These are phyloP conservation scores for Acanthochlamys bracteata DNA, from an alignment of 106 monocot species.

Conservation along the genomic window DNA sequence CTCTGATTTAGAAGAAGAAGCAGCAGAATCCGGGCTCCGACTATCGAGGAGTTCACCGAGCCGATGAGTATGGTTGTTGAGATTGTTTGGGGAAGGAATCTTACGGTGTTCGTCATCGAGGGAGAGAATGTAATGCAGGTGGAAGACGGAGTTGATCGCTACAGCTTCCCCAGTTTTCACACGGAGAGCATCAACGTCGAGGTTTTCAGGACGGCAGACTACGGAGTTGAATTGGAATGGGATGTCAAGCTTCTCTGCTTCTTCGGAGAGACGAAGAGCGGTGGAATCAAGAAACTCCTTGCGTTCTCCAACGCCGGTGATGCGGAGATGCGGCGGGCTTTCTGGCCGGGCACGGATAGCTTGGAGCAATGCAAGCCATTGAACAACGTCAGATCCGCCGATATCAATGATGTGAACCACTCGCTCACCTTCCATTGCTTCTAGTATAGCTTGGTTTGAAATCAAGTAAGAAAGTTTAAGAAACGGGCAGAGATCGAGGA, in stretches of 20 bases:
- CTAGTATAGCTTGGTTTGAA: constrained; percentile 42
- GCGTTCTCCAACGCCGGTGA: constrained; percentile 43
- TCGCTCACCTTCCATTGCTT: constrained; percentile 49
- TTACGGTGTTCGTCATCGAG: constrained; percentile 11
- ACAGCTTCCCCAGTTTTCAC: constrained; percentile 72
- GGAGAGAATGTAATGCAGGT: constrained; percentile 47
- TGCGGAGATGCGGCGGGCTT: constrained; percentile 49
- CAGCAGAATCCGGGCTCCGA: constrained; percentile 28
- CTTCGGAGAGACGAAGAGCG: constrained; percentile 21
- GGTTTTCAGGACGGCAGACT: constrained; percentile 22
- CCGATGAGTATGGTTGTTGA: constrained; percentile 1
- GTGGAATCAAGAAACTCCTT: constrained; percentile 31
- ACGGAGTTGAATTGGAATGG: constrained; percentile 66
- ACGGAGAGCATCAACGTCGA: constrained; percentile 37
- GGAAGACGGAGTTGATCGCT: constrained; percentile 43
- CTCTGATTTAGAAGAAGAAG: constrained; percentile 28
- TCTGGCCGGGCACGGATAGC: constrained; percentile 19
- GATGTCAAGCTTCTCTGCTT: constrained; percentile 65
- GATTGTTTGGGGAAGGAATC: neutral
- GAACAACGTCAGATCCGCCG: constrained; percentile 24
- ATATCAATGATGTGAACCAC: constrained; percentile 55
- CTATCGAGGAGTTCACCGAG: constrained; percentile 26
- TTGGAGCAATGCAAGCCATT: constrained; percentile 42
- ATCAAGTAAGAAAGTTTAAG: constrained; percentile 30
- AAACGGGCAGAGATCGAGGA: constrained; percentile 47